phyloP scores from a whole-genome alignment of 192 early-diverging fungal genomes.

The Umbelopsis vinacea region DNA sequence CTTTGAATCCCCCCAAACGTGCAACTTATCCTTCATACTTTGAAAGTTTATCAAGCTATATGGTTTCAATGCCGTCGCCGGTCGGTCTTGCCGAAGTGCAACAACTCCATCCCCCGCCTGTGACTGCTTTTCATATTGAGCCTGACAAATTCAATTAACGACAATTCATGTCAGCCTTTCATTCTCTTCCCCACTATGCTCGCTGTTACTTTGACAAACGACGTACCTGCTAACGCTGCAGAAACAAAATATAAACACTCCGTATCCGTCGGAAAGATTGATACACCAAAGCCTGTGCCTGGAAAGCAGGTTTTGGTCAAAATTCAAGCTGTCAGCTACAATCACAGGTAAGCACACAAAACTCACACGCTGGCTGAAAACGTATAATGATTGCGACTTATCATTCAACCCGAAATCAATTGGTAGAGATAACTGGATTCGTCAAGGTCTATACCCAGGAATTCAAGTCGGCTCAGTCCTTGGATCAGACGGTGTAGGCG shows the following conservation, averaged over 20 bases:
- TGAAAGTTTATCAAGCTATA: no score
- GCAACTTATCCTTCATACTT: no score
- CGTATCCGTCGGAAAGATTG: not conserved
- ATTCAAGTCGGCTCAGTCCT: conserved; percentile 29
- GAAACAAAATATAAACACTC: conserved; percentile 12
- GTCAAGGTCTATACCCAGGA: conserved; percentile 34
- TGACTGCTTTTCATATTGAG: not conserved
- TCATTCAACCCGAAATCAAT: not conserved
- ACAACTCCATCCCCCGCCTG: not conserved
- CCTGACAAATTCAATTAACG: not conserved
- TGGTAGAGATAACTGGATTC: conserved; percentile 37
- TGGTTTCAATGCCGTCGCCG: no score
- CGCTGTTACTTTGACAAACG: not conserved
- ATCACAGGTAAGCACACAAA: conserved; percentile 11
- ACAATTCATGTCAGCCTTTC: not conserved
- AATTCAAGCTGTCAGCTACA: conserved; percentile 8
- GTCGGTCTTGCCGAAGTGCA: no score
- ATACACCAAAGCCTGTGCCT: conserved; percentile 6
- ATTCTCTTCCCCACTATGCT: conserved; percentile 1
- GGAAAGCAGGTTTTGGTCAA: conserved; percentile 2
- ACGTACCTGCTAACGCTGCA: not conserved
- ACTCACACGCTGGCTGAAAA: not conserved
- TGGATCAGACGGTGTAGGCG: conserved; percentile 37
- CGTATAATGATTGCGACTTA: not conserved
- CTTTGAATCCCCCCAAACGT: no score